Evolutionary conservation across 768 basidiomycete species (phyloP), one percentile per base, ranked within the genome.

Genomic region (Lentinus brumalis): DNA sequence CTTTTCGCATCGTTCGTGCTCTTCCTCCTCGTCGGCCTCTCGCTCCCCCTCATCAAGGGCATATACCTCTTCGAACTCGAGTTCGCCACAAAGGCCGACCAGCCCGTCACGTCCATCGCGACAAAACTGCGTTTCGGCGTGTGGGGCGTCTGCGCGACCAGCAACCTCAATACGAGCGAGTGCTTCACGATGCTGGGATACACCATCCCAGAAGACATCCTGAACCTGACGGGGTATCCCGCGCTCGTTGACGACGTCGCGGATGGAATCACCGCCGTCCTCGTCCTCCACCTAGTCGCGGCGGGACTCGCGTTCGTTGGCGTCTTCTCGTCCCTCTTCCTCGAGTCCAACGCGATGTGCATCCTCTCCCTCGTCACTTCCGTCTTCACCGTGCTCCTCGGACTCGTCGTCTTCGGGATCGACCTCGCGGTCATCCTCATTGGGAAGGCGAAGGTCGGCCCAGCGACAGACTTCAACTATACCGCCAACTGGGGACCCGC

Each of bases 131-230:
- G 84, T 39, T 88, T 93, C 62, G 93, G 93, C 4, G 87, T 93
- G 5, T 94, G 92, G 88, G 93, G 93, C 0, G 79, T 87, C 39
- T 95, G 93, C 73, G 86, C 86, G 1, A 73, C 73, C n/a, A 74
- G 71, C 67, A 67, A 53, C 29, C 59, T 75, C 40, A 67, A 80
- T 63, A 59, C 76, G 40, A 81, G 79, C 1, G 55, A 74, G 31
- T 94, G 92, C 69, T 78, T 82, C 26, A 88, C 89, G 4, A 71
- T 76, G 56, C 80, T 94, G 1, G 91, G 92, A 3, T 95, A 94
- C 70, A 76, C 76, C 16, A 78, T 94, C 38, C 86, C 77, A 46
- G 53, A 72, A 8, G 60, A 63, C 14, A 71, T 84, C 18, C 61
- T 65, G 16, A 69, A 73, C 31, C 69, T 84, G 8, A 80, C 79